phyloP scores from a whole-genome alignment of 345 rosid species.

The Passiflora organensis region DNA sequence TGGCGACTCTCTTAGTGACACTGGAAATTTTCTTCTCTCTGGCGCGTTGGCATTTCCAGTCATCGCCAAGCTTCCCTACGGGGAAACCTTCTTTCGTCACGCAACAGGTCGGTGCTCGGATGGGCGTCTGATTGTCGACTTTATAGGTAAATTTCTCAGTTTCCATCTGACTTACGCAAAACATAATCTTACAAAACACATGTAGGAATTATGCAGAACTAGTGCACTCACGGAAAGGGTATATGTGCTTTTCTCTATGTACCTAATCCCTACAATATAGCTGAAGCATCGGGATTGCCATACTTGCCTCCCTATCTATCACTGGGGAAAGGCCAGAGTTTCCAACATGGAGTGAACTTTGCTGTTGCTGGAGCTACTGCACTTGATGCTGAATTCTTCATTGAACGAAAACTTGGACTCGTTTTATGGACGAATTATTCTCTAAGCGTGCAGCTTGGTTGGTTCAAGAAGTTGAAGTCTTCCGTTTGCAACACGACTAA shows the following conservation, averaged over 20 bases:
- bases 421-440: constrained; percentile 44
- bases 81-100: constrained; percentile 51
- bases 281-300: constrained; percentile 56
- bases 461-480: constrained; percentile 60
- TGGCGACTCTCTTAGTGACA: constrained; percentile 78
- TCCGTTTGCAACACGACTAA: constrained; percentile 35
- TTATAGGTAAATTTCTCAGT: constrained; percentile 34
- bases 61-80: constrained; percentile 54
- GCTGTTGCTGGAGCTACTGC: constrained; percentile 78
- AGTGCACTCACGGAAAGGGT: background rate
- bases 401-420: constrained; percentile 23
- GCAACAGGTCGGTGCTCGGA: constrained; percentile 67
- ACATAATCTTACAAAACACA: too few relatives aligned
- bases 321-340: constrained; percentile 15
- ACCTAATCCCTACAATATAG: constrained; percentile 23
- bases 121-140: constrained; percentile 73
- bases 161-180: too few relatives aligned
- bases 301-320: constrained; percentile 47
- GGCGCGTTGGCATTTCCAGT: constrained; percentile 42
- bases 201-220: background rate
- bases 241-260: background rate
- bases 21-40: constrained; percentile 58
- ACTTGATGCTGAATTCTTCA: constrained; percentile 35
- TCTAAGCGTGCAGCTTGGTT: constrained; percentile 43
- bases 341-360: constrained; percentile 40